phyloP scores from a whole-genome alignment of 2,329 filamentous ascomycete genomes.

The Coniella lustricola region DNA sequence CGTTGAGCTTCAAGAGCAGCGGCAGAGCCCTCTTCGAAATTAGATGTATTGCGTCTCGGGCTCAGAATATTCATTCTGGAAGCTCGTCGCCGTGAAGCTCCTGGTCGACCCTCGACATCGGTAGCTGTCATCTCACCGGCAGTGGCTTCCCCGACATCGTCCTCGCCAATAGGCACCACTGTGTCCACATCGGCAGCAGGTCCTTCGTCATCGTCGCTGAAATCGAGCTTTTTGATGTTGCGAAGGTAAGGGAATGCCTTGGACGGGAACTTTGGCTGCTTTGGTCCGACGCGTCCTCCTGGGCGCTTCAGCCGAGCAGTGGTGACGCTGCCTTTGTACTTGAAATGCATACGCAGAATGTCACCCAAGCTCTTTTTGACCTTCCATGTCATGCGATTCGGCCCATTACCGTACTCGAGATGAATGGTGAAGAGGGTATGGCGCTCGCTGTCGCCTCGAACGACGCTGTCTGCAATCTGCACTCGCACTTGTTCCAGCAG shows the following conservation, averaged over 20 bases:
- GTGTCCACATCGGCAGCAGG: constrained; percentile 28
- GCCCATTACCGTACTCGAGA: constrained; percentile 90
- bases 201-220: constrained; percentile 61
- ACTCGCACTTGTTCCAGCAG: constrained; percentile 92
- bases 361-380: constrained; percentile 82
- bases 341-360: constrained; percentile 85
- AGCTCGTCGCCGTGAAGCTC: constrained; percentile 33
- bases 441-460: constrained; percentile 54
- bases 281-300: constrained; percentile 61
- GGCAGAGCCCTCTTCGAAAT: constrained; percentile 37
- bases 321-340: constrained; percentile 81
- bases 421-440: constrained; percentile 89
- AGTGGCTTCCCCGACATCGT: constrained; percentile 31
- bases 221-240: constrained; percentile 68
- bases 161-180: constrained; percentile 4
- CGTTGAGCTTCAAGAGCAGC: constrained; percentile 36
- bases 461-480: constrained; percentile 70
- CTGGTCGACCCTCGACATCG: constrained; percentile 52
- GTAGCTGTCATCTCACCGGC: constrained; percentile 51
- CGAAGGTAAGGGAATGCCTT: constrained; percentile 86
- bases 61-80: constrained; percentile 48
- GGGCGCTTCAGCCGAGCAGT: constrained; percentile 64
- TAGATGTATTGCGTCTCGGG: constrained; percentile 47
- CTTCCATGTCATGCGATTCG: constrained; percentile 94
- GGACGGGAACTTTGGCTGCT: constrained; percentile 83